These are phyloP conservation scores for Hypoxylon sp. DNA, from an alignment of 2,329 filamentous ascomycete genomes.

Conservation along the genomic window DNA sequence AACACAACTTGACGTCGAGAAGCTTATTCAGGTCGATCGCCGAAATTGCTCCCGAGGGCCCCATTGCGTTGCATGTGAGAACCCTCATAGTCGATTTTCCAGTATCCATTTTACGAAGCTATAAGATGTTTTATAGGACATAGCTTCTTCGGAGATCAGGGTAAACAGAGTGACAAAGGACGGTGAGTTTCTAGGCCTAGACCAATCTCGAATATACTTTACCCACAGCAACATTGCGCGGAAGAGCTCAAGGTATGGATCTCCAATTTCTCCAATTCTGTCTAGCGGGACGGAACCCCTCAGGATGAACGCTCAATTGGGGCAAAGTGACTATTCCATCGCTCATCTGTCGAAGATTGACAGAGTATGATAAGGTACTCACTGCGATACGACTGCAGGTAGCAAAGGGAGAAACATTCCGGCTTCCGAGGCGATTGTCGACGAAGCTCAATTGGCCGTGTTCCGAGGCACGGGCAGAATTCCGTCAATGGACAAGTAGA, in stretches of 20 bases:
- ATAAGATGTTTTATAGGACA: conserved; percentile 29
- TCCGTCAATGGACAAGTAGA: conserved; percentile 30
- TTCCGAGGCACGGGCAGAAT: conserved; percentile 25
- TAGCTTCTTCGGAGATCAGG: conserved; percentile 33
- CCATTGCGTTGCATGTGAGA: conserved; percentile 36
- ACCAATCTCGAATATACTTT: conserved; percentile 32
- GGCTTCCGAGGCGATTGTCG: conserved; percentile 34
- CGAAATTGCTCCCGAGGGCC: conserved; percentile 42
- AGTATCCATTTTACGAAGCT: conserved; percentile 25
- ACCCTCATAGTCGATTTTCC: conserved; percentile 26
- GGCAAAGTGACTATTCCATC: conserved; percentile 37
- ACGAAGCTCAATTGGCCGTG: conserved; percentile 32
- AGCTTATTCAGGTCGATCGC: conserved; percentile 36
- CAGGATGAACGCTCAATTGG: conserved; percentile 31
- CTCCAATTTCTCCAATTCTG: conserved; percentile 46
- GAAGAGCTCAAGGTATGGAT: conserved; percentile 21
- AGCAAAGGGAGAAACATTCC: conserved; percentile 38
- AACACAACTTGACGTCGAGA: conserved; percentile 31
- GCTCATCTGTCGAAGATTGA: conserved; percentile 27
- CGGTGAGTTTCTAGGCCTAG: conserved; percentile 38
- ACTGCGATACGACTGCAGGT: conserved; percentile 33
- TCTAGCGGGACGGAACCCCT: conserved; percentile 40
- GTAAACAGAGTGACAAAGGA: conserved; percentile 33
- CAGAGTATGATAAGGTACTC: conserved; percentile 31
- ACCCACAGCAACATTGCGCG: conserved; percentile 6